Conservation (phyloP, 208 protist species). For the Herpetomonas tarakana region DNA sequence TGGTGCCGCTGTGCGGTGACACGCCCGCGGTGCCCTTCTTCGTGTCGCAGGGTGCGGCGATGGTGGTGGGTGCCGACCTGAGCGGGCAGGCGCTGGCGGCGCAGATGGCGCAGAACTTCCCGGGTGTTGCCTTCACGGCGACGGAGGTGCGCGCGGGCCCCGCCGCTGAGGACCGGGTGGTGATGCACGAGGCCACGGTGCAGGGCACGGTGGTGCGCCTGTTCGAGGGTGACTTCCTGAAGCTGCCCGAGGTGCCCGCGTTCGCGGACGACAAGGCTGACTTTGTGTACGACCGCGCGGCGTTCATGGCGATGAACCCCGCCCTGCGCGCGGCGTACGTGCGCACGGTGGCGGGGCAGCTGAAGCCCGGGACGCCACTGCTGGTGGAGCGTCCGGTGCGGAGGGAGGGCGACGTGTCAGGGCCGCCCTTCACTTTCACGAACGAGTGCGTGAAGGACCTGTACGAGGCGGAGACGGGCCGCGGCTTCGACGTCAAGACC, state of each 20-base stretch:
- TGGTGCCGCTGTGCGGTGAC: constrained; percentile 61
- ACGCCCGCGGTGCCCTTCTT: constrained; percentile 44
- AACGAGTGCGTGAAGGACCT: constrained; percentile 28
- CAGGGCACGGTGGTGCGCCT: constrained; percentile 28
- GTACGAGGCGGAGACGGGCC: constrained; percentile 26
- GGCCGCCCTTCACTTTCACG: constrained; percentile 50
- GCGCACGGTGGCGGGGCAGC: constrained; percentile 14
- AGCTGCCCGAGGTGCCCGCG: constrained; percentile 14
- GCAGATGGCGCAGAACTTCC: constrained; percentile 35
- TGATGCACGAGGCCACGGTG: constrained; percentile 24
- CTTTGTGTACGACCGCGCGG: constrained; percentile 62
- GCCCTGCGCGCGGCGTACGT: constrained; percentile 33
- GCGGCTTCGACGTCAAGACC: constrained; percentile 14
- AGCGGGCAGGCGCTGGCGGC: constrained; percentile 20
- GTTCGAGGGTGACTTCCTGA: constrained; percentile 47
- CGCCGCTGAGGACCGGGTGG: constrained; percentile 5
- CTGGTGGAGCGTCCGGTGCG: constrained; percentile 46
- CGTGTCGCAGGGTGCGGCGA: constrained; percentile 23
- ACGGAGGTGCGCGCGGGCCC: neutral
- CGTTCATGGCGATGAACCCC: constrained; percentile 59
- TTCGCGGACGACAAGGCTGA: constrained; percentile 25
- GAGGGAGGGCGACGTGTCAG: constrained; percentile 24
- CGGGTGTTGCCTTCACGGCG: constrained; percentile 19
- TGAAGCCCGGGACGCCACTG: constrained; percentile 13
- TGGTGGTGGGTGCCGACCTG: constrained; percentile 41